A percentile compares a stretch with the other conserved stretches of the same genome.
Evolutionary conservation across 2,329 filamentous ascomycete species (phyloP).

Genomic region (Talaromyces sp.): DNA sequence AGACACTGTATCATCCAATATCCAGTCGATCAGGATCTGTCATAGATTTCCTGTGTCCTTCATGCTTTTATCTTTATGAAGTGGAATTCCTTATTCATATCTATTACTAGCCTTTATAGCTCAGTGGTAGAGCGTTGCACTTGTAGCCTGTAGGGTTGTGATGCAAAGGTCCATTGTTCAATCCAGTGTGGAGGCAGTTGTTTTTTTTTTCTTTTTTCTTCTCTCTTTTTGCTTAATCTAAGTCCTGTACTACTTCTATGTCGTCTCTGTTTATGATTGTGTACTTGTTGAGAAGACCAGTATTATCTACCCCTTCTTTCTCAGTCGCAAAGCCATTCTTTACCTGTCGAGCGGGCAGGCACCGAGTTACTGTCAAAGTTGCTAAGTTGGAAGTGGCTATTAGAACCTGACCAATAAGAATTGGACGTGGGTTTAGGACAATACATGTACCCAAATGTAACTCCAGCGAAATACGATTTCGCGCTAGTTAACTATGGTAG

Average conservation of each 20-base stretch:
- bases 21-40: background rate
- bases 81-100: background rate
- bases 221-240: background rate
- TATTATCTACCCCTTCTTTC: background rate
- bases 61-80: background rate
- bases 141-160: background rate
- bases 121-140: conserved; percentile 8
- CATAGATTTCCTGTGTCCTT: background rate
- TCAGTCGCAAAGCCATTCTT: background rate
- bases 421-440: background rate
- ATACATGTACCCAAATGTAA: background rate
- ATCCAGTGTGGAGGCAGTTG: background rate
- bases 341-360: background rate
- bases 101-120: background rate
- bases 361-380: too few relatives aligned
- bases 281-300: background rate
- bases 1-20: background rate
- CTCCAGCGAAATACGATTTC: background rate
- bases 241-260: background rate
- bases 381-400: too few relatives aligned
- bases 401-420: background rate
- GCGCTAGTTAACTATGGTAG: background rate
- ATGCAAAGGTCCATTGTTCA: conserved; percentile 8
- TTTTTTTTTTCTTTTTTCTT: background rate
- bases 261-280: background rate